Conservation (phyloP, 2,329 filamentous ascomycete species). For the Hypomyces rosellus region DNA sequence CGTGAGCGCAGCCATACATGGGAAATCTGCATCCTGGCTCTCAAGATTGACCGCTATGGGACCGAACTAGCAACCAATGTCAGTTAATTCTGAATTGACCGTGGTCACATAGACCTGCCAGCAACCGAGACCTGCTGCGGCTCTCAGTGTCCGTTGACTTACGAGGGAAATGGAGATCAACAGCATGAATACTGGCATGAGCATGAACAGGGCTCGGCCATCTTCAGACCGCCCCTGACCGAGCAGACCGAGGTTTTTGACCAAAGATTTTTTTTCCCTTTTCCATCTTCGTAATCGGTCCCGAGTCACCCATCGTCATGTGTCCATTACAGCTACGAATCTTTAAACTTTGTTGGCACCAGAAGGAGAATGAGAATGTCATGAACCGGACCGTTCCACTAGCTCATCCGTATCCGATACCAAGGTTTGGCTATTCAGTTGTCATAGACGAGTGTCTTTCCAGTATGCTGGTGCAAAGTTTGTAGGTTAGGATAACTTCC, state of each 20-base stretch:
- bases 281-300: neutral
- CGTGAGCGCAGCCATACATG: conserved; percentile 6
- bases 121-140: conserved; percentile 15
- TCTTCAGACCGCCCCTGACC: conserved; percentile 5
- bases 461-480: no score
- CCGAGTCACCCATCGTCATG: neutral
- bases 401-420: conserved; percentile 14
- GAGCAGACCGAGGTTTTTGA: conserved; percentile 6
- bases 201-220: neutral
- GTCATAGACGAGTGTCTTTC: conserved; percentile 2
- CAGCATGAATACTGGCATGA: neutral
- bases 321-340: neutral
- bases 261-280: neutral
- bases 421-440: conserved; percentile 9
- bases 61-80: conserved; percentile 3
- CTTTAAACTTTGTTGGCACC: conserved; percentile 2
- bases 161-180: neutral
- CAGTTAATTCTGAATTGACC: neutral
- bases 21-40: neutral
- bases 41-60: conserved; percentile 12
- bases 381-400: conserved; percentile 24
- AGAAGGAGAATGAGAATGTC: neutral
- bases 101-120: conserved; percentile 10
- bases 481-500: no score
- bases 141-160: neutral